Evolutionary conservation across 768 basidiomycete genomes (phyloP).

Genomic region (Infundibulicybe gibba): DNA sequence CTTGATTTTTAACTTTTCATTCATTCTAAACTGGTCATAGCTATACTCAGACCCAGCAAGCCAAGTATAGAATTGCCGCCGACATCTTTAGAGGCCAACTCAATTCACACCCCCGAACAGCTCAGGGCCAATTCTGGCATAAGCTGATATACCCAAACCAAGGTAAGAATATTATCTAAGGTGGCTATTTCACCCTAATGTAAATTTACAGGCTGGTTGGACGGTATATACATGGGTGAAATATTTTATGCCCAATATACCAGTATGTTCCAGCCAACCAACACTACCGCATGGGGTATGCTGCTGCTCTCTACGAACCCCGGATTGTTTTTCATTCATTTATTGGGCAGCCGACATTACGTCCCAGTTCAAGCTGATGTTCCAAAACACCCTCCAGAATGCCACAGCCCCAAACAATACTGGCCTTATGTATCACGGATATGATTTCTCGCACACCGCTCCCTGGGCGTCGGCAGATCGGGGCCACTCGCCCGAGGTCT

Average conservation of each 20-base stretch:
- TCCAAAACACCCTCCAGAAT: slow-evolving; percentile 36
- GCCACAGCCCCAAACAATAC: slow-evolving; percentile 32
- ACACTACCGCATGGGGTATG: slow-evolving; percentile 33
- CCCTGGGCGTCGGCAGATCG: slow-evolving; percentile 42
- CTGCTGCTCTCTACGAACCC: slow-evolving; percentile 1
- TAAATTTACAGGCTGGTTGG: slow-evolving; percentile 22
- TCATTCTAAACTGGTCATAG: slow-evolving; percentile 13
- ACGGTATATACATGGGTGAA: slow-evolving; percentile 33
- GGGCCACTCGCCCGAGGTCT: slow-evolving; percentile 45
- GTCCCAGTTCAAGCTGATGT: slow-evolving; percentile 39
- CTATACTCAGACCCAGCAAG: slow-evolving; percentile 27
- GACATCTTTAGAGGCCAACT: slow-evolving; percentile 27
- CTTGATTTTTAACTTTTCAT: not conserved
- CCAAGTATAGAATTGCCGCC: slow-evolving; percentile 40
- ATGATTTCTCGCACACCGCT: slow-evolving; percentile 39
- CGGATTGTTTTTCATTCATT: not conserved
- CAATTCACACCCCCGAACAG: slow-evolving; percentile 27
- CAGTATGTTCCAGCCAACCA: slow-evolving; percentile 20
- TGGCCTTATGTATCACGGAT: slow-evolving; percentile 45
- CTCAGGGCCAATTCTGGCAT: slow-evolving; percentile 30
- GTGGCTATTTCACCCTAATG: not conserved
- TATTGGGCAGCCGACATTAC: slow-evolving; percentile 30
- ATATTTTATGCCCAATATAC: slow-evolving; percentile 29
- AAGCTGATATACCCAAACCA: slow-evolving; percentile 26
- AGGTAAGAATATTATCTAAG: slow-evolving; percentile 12